A percentile compares a stretch with the other conserved stretches of the same genome.
Evolutionary conservation across 2,329 filamentous ascomycete species (phyloP).

Genomic region (Aspergillus spinulosporus): DNA sequence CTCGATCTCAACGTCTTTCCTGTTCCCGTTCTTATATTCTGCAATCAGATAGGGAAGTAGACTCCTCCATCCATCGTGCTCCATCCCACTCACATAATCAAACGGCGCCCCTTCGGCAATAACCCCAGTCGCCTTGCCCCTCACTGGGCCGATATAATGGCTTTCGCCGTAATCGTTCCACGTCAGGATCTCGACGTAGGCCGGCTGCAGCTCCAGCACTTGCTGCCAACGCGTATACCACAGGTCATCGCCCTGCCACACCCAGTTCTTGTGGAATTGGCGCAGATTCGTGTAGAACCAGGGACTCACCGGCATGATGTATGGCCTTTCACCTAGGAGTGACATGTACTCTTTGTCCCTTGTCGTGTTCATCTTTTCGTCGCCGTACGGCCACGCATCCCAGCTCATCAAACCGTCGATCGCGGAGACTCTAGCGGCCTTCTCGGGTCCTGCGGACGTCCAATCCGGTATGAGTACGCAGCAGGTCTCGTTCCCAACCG

Average conservation of each 20-base stretch:
- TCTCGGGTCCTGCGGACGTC: conserved; percentile 33
- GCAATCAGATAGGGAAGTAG: conserved; percentile 39
- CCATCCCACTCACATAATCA: conserved; percentile 31
- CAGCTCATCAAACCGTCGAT: conserved; percentile 45
- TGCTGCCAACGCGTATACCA: conserved; percentile 63
- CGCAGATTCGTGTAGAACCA: conserved; percentile 61
- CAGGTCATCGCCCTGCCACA: conserved; percentile 60
- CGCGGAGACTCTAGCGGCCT: conserved; percentile 21
- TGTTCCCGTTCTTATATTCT: conserved; percentile 33
- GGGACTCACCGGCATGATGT: conserved; percentile 58
- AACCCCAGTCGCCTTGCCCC: conserved; percentile 46
- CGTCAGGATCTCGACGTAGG: conserved; percentile 57
- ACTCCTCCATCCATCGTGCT: conserved; percentile 34
- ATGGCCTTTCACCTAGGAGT: conserved; percentile 38
- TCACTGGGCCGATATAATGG: conserved; percentile 57
- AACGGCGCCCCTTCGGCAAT: conserved; percentile 40
- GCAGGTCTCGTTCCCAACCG: not conserved
- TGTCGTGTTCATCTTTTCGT: conserved; percentile 38
- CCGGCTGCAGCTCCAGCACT: conserved; percentile 51
- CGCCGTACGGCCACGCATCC: conserved; percentile 46
- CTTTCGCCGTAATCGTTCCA: conserved; percentile 66
- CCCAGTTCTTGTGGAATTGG: conserved; percentile 61
- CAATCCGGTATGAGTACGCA: conserved; percentile 52
- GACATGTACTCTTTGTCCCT: conserved; percentile 45
- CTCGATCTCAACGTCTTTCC: conserved; percentile 23